phyloP scores from a whole-genome alignment of 2,329 filamentous ascomycete species.

The Stagonosporopsis vannaccii region DNA sequence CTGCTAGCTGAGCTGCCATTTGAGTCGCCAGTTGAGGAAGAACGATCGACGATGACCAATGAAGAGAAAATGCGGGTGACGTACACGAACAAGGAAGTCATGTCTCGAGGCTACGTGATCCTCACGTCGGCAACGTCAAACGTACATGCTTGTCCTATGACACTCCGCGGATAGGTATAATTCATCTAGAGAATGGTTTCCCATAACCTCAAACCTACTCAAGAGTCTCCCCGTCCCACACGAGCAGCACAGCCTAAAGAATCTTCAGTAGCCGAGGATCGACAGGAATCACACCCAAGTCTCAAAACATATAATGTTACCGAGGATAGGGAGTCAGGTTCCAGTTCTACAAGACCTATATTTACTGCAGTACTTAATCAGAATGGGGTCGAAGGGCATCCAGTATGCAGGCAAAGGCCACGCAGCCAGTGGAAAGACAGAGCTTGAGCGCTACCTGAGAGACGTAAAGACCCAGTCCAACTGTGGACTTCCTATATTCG shows the following conservation, averaged over 20 bases:
- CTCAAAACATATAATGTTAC: too few relatives aligned
- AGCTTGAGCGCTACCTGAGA: not conserved
- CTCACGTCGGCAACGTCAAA: not conserved
- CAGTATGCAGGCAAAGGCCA: not conserved
- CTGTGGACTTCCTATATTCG: not conserved
- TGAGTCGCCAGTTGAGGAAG: not conserved
- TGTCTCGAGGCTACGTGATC: not conserved
- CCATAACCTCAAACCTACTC: not conserved
- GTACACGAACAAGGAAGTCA: not conserved
- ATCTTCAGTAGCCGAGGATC: not conserved
- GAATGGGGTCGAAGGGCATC: not conserved
- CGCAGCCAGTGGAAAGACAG: not conserved
- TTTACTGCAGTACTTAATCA: too few relatives aligned
- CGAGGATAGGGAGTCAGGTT: too few relatives aligned
- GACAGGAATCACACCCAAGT: not conserved
- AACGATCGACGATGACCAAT: not conserved
- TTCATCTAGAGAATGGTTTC: not conserved
- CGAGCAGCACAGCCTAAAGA: not conserved
- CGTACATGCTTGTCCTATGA: not conserved
- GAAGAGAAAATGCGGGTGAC: not conserved
- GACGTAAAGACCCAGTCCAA: constrained; percentile 6
- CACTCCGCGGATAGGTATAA: not conserved
- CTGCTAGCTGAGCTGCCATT: not conserved
- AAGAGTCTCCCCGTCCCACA: not conserved
- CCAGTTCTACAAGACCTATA: too few relatives aligned